These are phyloP conservation scores for Begonia masoniana DNA, from an alignment of 306 rosid genomes.

Conservation along the genomic window DNA sequence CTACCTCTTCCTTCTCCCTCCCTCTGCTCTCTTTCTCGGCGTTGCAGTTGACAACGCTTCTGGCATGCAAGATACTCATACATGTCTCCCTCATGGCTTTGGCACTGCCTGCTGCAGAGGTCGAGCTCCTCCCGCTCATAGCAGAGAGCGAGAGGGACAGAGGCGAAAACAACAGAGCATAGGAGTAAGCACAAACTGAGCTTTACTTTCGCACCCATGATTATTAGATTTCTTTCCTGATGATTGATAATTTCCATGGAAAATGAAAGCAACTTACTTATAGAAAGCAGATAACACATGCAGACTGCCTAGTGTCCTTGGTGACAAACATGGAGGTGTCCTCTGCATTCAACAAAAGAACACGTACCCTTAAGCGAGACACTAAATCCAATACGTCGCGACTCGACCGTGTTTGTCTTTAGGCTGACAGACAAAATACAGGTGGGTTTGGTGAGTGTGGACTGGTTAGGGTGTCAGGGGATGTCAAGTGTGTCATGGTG, in stretches of 20 bases:
- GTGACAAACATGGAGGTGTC: conserved; percentile 11
- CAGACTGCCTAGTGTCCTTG: conserved; percentile 23
- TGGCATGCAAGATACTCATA: conserved; percentile 5
- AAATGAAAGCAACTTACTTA: not conserved
- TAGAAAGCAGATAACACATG: conserved; percentile 21
- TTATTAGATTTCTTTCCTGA: not conserved
- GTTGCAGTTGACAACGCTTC: conserved; percentile 1
- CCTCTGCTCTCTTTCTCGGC: not conserved
- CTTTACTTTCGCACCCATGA: conserved; percentile 9
- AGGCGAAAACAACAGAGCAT: conserved; percentile 10
- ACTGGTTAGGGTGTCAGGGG: no score
- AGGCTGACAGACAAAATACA: no score
- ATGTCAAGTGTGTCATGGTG: no score
- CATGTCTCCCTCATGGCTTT: not conserved
- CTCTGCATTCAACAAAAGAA: not conserved
- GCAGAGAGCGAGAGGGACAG: conserved; percentile 2
- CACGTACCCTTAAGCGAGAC: no score
- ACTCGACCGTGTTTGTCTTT: no score
- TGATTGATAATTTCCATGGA: not conserved
- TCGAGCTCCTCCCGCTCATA: conserved; percentile 1
- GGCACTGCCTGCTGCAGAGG: conserved; percentile 1
- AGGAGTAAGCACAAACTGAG: conserved; percentile 6
- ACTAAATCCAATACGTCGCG: no score
- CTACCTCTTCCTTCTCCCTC: conserved; percentile 1
- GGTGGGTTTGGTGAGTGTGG: no score